These are phyloP conservation scores for Zalaria sp. DNA, from an alignment of 2,329 filamentous ascomycete species.

Conservation along the genomic window DNA sequence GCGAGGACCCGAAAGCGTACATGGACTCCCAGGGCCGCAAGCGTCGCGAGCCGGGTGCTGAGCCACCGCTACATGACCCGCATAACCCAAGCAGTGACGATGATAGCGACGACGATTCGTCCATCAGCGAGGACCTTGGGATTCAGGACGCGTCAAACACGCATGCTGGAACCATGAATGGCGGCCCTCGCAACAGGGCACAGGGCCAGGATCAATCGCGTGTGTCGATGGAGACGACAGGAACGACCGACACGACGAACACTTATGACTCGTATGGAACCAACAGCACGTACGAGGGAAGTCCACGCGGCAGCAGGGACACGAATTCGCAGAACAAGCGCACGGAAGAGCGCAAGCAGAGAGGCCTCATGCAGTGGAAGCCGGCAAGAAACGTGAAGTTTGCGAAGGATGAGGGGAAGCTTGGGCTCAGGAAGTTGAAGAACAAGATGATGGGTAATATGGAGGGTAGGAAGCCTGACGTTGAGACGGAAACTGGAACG, in stretches of 20 bases:
- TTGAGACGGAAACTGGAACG: slow-evolving; percentile 50
- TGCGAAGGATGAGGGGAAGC: slow-evolving; percentile 75
- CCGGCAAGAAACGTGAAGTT: slow-evolving; percentile 77
- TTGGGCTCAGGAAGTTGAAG: slow-evolving; percentile 60
- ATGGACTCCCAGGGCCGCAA: slow-evolving; percentile 39
- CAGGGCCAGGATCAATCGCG: slow-evolving; percentile 16
- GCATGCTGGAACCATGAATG: slow-evolving; percentile 10
- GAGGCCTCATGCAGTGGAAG: slow-evolving; percentile 90
- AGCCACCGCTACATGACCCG: slow-evolving; percentile 38
- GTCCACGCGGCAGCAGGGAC: slow-evolving; percentile 31
- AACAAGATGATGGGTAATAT: slow-evolving; percentile 58
- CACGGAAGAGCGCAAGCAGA: slow-evolving; percentile 65
- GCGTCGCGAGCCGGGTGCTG: slow-evolving; percentile 40
- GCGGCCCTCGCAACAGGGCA: slow-evolving; percentile 19
- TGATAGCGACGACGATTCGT: slow-evolving; percentile 23
- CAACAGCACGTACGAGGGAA: slow-evolving; percentile 2
- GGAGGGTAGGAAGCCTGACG: slow-evolving; percentile 69
- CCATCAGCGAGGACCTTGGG: slow-evolving; percentile 37
- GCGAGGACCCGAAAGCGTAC: slow-evolving; percentile 54
- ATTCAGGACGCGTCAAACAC: slow-evolving; percentile 39
- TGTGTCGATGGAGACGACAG: slow-evolving; percentile 19
- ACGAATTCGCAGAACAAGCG: slow-evolving; percentile 56
- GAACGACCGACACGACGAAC: slow-evolving; percentile 14
- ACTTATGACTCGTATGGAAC: slow-evolving; percentile 12
- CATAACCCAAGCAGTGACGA: slow-evolving; percentile 28